Evolutionary conservation across 164 flowering plant species (phyloP), one percentile per base, ranked within the genome.

Genomic region (Kalanchoe fedtschenkoi): DNA sequence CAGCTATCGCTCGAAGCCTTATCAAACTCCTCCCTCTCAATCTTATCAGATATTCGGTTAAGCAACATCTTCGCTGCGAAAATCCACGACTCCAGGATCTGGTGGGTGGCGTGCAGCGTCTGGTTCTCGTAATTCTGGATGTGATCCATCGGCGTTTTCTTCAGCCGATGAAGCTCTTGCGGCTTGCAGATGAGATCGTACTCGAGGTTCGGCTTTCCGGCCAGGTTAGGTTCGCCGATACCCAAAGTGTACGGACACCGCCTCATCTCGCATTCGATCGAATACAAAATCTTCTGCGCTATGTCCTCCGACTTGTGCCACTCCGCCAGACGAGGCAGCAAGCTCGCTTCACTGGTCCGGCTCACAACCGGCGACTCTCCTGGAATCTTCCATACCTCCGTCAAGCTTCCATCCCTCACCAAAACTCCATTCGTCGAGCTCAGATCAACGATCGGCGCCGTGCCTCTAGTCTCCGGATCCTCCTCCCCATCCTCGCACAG

Each of bases 131-230:
- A 60, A 68, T 86, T 86, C 4, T 78, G 66, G 39, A 77, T 34
- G 14, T 69, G 75, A 55, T 77, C 83, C 51, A 58, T 61, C 0
- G 81, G 78, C 15, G 60, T 66, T 32, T 62, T 74, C 66, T 78
- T 87, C 57, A 89, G 72, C 21, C 78, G 54, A 61, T 87, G 93
- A 17, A 92, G 79, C 63, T 83, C 82, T 28, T 65, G 54, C 13
- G 98, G 96, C 58, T 60, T 76, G 77, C 93, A 87, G 9, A 92
- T 74, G 56, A 67, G 72, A 73, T 92, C 98, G 81, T 92, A 92
- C 3, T 83, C 75, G 14, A 92, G 83, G 68, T 62, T 75, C 19
- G 92, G 91, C 64, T 92, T 92, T 0, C 89, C 87, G 63, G 73
- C 60, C 15, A 89, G 76, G 54, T 92, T 92, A 32, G 89, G 89